Percentiles rank a stretch among this genome's conserved stretches.
Evolutionary conservation across 345 rosid genomes (phyloP).

Genomic region (Ricinus communis): DNA sequence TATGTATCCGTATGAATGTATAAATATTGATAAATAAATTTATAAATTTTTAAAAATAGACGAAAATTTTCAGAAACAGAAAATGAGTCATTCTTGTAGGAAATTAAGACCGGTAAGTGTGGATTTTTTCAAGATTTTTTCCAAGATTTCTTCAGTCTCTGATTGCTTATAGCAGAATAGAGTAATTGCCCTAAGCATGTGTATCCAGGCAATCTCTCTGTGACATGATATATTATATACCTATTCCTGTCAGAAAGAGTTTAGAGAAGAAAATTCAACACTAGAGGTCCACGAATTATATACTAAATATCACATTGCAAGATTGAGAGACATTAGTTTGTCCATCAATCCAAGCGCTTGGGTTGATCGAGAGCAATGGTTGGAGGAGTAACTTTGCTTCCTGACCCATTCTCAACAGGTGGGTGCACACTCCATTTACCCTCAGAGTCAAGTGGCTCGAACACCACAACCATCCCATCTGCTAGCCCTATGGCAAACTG

Average conservation of each 20-base stretch:
- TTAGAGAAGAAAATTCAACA: not conserved
- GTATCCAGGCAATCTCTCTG: too few relatives aligned
- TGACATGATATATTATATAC: too few relatives aligned
- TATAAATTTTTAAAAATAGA: too few relatives aligned
- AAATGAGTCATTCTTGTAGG: too few relatives aligned
- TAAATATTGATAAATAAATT: too few relatives aligned
- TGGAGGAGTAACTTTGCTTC: slow-evolving; percentile 3
- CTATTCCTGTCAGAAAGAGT: not conserved
- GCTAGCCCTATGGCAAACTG: slow-evolving; percentile 66
- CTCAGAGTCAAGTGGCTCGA: slow-evolving; percentile 60
- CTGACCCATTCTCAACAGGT: slow-evolving; percentile 43
- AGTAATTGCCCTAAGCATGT: too few relatives aligned
- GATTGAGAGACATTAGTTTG: not conserved
- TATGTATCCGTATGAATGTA: too few relatives aligned
- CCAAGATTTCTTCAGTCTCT: too few relatives aligned
- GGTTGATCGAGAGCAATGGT: slow-evolving; percentile 5
- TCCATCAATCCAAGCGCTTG: not conserved
- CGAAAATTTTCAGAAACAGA: too few relatives aligned
- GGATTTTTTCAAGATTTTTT: too few relatives aligned
- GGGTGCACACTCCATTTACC: slow-evolving; percentile 55
- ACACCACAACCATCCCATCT: slow-evolving; percentile 59
- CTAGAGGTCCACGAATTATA: not conserved
- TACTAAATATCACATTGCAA: not conserved
- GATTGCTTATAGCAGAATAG: too few relatives aligned
- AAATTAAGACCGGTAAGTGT: too few relatives aligned